Conservation (phyloP, 768 basidiomycete species). For the Lenzites betulinus region DNA sequence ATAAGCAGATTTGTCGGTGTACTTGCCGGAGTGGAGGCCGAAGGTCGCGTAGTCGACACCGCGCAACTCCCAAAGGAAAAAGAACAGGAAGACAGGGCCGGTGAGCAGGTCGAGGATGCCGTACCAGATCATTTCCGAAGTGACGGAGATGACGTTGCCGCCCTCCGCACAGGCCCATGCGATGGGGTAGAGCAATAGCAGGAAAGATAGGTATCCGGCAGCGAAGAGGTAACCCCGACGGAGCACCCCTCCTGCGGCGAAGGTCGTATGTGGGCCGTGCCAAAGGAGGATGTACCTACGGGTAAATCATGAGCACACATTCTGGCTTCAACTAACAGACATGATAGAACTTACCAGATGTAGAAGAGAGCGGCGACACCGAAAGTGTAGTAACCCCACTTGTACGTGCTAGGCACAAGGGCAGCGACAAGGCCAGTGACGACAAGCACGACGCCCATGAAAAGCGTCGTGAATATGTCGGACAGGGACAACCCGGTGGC, state of each 20-base stretch:
- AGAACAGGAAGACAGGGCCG: conserved; percentile 40
- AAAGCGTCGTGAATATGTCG: conserved; percentile 46
- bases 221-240: conserved; percentile 35
- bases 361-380: conserved; percentile 48
- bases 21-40: conserved; percentile 32
- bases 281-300: conserved; percentile 35
- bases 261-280: conserved; percentile 31
- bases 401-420: conserved; percentile 50
- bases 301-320: background rate
- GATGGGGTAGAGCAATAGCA: conserved; percentile 61
- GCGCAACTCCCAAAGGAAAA: conserved; percentile 32
- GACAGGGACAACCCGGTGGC: conserved; percentile 47
- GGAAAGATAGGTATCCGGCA: conserved; percentile 50
- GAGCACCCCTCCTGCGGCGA: conserved; percentile 27
- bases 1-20: conserved; percentile 20
- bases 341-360: conserved; percentile 27
- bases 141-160: conserved; percentile 49
- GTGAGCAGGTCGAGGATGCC: conserved; percentile 47
- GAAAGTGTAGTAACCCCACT: conserved; percentile 53
- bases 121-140: conserved; percentile 57
- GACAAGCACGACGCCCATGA: conserved; percentile 49
- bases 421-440: conserved; percentile 48
- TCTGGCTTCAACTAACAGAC: background rate
- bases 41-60: conserved; percentile 31
- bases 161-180: conserved; percentile 59